A percentile compares a stretch with the other conserved stretches of the same genome.
phyloP scores from a whole-genome alignment of 129 eudicot genomes.

The Oenanthe sinensis region DNA sequence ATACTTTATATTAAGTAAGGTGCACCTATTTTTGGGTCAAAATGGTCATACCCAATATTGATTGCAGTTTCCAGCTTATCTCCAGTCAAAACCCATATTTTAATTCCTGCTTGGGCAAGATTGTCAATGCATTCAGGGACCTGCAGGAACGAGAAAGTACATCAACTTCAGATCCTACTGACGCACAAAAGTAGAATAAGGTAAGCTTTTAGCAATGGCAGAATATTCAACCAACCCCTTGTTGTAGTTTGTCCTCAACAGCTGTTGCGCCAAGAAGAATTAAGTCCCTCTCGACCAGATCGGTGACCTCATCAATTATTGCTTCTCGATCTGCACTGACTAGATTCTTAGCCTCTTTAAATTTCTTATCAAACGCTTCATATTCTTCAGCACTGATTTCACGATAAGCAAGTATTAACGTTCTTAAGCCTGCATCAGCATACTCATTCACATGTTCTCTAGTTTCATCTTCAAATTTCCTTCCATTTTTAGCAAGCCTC shows the following conservation, averaged over 20 bases:
- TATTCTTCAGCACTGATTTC: slow-evolving; percentile 64
- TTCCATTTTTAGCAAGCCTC: slow-evolving; percentile 71
- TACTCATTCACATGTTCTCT: slow-evolving; percentile 75
- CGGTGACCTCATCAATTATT: slow-evolving; percentile 59
- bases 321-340: slow-evolving; percentile 75
- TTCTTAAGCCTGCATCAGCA: slow-evolving; percentile 93
- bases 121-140: slow-evolving; percentile 96
- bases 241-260: slow-evolving; percentile 94
- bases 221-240: slow-evolving; percentile 49
- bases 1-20: neutral
- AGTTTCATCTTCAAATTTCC: slow-evolving; percentile 66
- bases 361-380: slow-evolving; percentile 43
- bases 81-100: slow-evolving; percentile 94
- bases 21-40: neutral
- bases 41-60: slow-evolving; percentile 60
- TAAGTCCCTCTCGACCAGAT: slow-evolving; percentile 65
- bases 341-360: slow-evolving; percentile 57
- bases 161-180: neutral
- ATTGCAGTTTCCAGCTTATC: slow-evolving; percentile 98
- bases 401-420: slow-evolving; percentile 81
- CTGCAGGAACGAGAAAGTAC: slow-evolving; percentile 20
- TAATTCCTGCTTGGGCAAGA: slow-evolving; percentile 97
- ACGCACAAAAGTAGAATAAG: neutral
- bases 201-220: neutral
- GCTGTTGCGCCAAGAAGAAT: slow-evolving; percentile 98